Conservation (phyloP, 106 monocot genomes). For the Hemerocallis citrina region DNA sequence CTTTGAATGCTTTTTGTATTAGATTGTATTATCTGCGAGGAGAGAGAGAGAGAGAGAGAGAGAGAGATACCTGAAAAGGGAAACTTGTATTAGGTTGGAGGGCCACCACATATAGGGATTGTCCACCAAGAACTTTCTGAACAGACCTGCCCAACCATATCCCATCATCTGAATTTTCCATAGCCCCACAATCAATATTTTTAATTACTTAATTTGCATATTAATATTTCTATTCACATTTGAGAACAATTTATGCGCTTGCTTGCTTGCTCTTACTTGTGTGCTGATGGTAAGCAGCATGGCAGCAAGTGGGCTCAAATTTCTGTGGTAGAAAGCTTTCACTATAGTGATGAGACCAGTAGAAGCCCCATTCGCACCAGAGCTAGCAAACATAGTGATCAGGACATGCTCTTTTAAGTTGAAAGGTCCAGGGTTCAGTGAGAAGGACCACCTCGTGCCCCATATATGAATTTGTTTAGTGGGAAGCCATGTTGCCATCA, state of each 20-base stretch:
- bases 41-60: no score
- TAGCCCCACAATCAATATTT: no score
- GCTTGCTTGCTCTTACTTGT: conserved; percentile 13
- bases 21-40: no score
- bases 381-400: conserved; percentile 8
- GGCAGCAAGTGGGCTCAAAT: conserved; percentile 11
- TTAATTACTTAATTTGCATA: neutral
- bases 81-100: conserved; percentile 44
- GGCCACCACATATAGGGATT: conserved; percentile 77
- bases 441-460: conserved; percentile 3
- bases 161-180: conserved; percentile 42
- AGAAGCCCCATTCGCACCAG: conserved; percentile 6
- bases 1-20: no score
- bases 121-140: conserved; percentile 54
- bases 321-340: conserved; percentile 17
- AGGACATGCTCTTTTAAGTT: conserved; percentile 26
- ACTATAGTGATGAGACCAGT: conserved; percentile 15
- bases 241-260: no score
- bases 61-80: conserved; percentile 39
- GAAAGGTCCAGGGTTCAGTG: conserved; percentile 27
- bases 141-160: conserved; percentile 59
- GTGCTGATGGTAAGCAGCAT: conserved; percentile 9
- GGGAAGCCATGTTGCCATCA: conserved; percentile 19
- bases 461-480: neutral
- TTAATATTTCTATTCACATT: no score